Percentiles rank a stretch among this genome's conserved stretches.
These are phyloP conservation scores for Cercophora samala DNA, from an alignment of 495 filamentous ascomycete species.

Conservation along the genomic window DNA sequence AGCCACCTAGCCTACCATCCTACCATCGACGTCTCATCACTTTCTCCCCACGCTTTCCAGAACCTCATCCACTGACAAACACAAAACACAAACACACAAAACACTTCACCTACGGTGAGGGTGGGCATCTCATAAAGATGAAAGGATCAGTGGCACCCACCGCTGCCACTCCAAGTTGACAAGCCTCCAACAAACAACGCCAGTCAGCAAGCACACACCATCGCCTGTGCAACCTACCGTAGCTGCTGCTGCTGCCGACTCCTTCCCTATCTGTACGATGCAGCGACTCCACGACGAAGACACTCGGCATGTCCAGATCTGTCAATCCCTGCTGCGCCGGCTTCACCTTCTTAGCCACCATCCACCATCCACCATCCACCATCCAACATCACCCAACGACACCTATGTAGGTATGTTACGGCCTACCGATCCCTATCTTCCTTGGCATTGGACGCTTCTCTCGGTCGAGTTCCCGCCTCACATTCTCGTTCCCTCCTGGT, in stretches of 20 bases:
- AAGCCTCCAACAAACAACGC: not conserved
- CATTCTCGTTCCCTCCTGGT: not conserved
- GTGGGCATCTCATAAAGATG: not conserved
- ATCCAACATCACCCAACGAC: not conserved
- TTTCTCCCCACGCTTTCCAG: not conserved
- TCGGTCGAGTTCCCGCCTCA: not conserved
- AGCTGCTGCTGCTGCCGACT: conserved; percentile 13
- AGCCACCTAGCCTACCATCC: no score
- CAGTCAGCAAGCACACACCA: conserved; percentile 11
- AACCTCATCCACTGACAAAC: no score
- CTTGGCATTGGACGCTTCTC: conserved; percentile 1
- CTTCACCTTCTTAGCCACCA: conserved; percentile 21
- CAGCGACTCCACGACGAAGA: conserved; percentile 8
- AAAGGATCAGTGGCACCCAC: not conserved
- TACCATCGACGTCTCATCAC: no score
- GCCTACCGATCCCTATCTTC: conserved; percentile 10
- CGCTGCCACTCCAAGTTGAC: not conserved
- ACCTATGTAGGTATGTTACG: conserved; percentile 18
- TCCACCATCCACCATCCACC: no score
- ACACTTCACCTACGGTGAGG: not conserved
- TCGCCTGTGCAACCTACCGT: not conserved
- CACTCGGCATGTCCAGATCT: conserved; percentile 21
- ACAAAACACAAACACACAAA: no score
- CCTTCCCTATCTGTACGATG: conserved; percentile 20
- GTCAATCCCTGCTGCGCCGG: conserved; percentile 12